These are phyloP conservation scores for Macrophomina phaseolina DNA, from an alignment of 2,329 filamentous ascomycete species.

Conservation along the genomic window DNA sequence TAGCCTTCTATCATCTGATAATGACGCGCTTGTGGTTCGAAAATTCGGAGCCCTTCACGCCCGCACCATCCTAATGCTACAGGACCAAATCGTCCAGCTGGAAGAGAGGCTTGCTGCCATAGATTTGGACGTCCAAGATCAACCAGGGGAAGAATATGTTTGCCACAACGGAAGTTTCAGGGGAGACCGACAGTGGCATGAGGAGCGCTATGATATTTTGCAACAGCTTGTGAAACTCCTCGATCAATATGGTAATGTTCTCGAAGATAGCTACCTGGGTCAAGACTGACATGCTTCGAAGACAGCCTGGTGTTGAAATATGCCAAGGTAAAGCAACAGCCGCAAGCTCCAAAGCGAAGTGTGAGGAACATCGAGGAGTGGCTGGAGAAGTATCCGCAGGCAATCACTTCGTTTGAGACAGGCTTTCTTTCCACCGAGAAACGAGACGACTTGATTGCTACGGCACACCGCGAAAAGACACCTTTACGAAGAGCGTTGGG, in stretches of 20 bases:
- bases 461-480: too few relatives aligned
- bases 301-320: too few relatives aligned
- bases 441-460: too few relatives aligned
- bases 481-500: too few relatives aligned
- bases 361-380: too few relatives aligned
- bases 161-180: slow-evolving; percentile 1
- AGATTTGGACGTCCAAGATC: not conserved
- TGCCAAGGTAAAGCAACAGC: too few relatives aligned
- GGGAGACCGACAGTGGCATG: not conserved
- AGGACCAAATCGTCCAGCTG: slow-evolving; percentile 3
- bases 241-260: not conserved
- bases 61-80: not conserved
- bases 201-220: not conserved
- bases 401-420: too few relatives aligned
- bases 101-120: not conserved
- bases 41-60: slow-evolving; percentile 3
- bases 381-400: too few relatives aligned
- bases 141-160: not conserved
- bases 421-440: too few relatives aligned
- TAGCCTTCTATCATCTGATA: not conserved
- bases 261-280: too few relatives aligned
- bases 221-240: not conserved
- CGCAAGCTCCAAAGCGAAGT: too few relatives aligned
- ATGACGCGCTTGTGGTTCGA: slow-evolving; percentile 5
- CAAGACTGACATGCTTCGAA: too few relatives aligned